Base-by-base conservation (phyloP, 2,329 filamentous ascomycete genomes). In the Teratosphaeria epicoccoides region DNA sequence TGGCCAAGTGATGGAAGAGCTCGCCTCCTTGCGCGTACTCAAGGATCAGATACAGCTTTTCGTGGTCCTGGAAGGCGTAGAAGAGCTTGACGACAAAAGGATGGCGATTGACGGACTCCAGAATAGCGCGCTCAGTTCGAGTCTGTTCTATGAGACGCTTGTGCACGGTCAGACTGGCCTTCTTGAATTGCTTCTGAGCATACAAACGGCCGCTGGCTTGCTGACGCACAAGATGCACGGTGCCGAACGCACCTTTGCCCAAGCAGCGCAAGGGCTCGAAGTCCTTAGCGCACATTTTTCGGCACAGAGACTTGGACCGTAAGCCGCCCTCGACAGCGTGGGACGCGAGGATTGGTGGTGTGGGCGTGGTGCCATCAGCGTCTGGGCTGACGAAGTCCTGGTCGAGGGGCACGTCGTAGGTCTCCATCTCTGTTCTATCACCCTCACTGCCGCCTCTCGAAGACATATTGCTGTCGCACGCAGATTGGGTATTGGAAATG, bases 131-230 rank as follows among this genome's bases (percentile, higher is more conserved):
- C 73, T 98, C 93, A 2, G 91, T 97, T 76, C 94, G 95, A 52
- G 93, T 97, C 73, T 97, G 93, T 72, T 97, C 90, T 48, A 98
- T 82, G 26, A 97, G 80, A 68, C 90, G 89, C 77, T 95, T 96
- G 71, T 96, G 90, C 37, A 98, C 88, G 0, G 90, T 88, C 49
- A 98, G 75, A 7, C 89, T 95, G 0, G 94, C 93, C 72, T 98
- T 98, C 69, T 91, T 93, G 72, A 98, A 93, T 71, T 97, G 91
- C 75, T 98, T 98, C 73, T 98, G 94, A 0, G 93, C 94, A 65
- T 90, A 98, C 4, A 98, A 79, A 43, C 87, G 84, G 43, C 93
- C 93, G 1, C 90, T 96, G 25, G 81, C 74, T 48, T 82, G 82
- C 72, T 98, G 91, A 71, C 90, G 93, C 55, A 98, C 94, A 24